A percentile compares a stretch with the other conserved stretches of the same genome.
Conservation (phyloP, 2,329 filamentous ascomycete species). For the Beauveria bassiana region DNA sequence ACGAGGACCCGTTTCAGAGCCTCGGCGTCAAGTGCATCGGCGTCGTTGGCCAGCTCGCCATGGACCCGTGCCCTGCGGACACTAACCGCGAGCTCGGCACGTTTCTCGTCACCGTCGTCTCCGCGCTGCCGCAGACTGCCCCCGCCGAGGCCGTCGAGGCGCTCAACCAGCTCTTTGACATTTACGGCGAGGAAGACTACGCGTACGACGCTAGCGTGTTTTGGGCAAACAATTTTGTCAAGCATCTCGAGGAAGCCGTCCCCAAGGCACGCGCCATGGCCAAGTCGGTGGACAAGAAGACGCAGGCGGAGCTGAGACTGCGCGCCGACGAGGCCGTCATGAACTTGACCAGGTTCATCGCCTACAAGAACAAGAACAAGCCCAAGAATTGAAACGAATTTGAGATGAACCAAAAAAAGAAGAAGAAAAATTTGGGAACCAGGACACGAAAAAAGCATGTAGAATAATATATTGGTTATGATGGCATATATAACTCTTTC, state of each 20-base stretch:
- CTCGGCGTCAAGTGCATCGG: conserved; percentile 61
- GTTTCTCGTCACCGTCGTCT: conserved; percentile 51
- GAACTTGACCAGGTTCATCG: conserved; percentile 54
- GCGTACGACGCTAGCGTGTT: conserved; percentile 56
- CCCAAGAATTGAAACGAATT: conserved; percentile 19
- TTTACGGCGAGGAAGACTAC: conserved; percentile 55
- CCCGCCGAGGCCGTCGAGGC: conserved; percentile 55
- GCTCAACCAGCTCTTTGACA: conserved; percentile 58
- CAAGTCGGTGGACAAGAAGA: conserved; percentile 55
- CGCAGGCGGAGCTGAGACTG: conserved; percentile 45
- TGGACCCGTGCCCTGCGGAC: conserved; percentile 42
- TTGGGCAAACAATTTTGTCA: conserved; percentile 53
- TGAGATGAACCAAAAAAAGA: not conserved
- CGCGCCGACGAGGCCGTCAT: conserved; percentile 53
- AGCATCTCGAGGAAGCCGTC: conserved; percentile 46
- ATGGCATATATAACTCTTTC: not conserved
- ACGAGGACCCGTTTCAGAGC: conserved; percentile 50
- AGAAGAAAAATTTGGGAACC: not conserved
- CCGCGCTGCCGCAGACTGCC: conserved; percentile 42
- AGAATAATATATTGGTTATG: not conserved
- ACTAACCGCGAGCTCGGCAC: conserved; percentile 56
- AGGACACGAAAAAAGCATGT: conserved; percentile 1
- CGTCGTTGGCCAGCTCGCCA: conserved; percentile 55
- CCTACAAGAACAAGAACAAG: conserved; percentile 55
- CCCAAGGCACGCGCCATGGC: conserved; percentile 48